Conservation (phyloP, 2,329 filamentous ascomycete genomes). For the Exophiala mesophila region DNA sequence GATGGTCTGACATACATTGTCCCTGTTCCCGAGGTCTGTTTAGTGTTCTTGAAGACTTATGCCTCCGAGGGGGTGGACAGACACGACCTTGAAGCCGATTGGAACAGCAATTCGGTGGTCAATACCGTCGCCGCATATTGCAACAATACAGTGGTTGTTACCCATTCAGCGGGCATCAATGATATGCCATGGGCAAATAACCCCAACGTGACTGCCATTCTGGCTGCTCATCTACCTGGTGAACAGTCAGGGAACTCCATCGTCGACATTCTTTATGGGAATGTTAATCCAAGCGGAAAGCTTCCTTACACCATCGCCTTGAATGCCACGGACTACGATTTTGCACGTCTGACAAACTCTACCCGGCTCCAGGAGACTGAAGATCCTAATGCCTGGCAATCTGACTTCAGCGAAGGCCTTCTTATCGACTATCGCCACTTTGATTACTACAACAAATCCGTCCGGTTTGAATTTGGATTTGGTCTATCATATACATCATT, state of each 20-base stretch:
- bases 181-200: slow-evolving; percentile 29
- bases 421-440: slow-evolving; percentile 80
- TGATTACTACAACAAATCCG: slow-evolving; percentile 51
- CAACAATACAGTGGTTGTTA: slow-evolving; percentile 50
- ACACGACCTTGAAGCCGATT: slow-evolving; percentile 37
- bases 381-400: slow-evolving; percentile 56
- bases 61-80: slow-evolving; percentile 45
- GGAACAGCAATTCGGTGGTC: slow-evolving; percentile 40
- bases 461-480: slow-evolving; percentile 63
- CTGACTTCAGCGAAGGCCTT: slow-evolving; percentile 69
- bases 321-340: slow-evolving; percentile 61
- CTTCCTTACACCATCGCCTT: slow-evolving; percentile 76
- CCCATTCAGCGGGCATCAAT: slow-evolving; percentile 41
- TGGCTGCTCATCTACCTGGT: slow-evolving; percentile 77
- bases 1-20: slow-evolving; percentile 9
- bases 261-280: slow-evolving; percentile 77
- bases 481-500: slow-evolving; percentile 80
- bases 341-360: slow-evolving; percentile 51
- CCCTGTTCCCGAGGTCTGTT: slow-evolving; percentile 44
- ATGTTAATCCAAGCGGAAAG: slow-evolving; percentile 69
- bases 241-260: slow-evolving; percentile 79
- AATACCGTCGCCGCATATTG: slow-evolving; percentile 43
- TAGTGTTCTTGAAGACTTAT: slow-evolving; percentile 58
- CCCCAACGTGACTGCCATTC: slow-evolving; percentile 71
- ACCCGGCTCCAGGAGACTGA: slow-evolving; percentile 13